Evolutionary conservation across 371 early-diverging fungal species (phyloP).

Genomic region (Lichtheimia ramosa): DNA sequence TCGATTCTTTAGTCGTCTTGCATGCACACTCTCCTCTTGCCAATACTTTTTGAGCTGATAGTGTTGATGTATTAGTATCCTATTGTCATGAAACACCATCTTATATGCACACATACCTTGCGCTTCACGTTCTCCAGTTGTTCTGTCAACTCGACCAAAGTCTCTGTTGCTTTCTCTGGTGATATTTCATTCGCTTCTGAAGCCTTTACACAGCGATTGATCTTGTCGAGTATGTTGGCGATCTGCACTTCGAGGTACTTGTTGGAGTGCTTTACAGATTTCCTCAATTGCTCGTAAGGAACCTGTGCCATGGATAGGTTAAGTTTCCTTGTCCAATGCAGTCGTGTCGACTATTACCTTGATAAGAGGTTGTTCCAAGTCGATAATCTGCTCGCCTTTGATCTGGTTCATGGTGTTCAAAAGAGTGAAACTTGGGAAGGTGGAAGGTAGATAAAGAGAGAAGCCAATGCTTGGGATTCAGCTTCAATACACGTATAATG

Average conservation of each 20-base stretch:
- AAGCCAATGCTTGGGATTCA: no score
- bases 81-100: background rate
- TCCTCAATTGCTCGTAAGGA: conserved; percentile 87
- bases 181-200: conserved; percentile 29
- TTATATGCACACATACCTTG: conserved; percentile 50
- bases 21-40: conserved; percentile 70
- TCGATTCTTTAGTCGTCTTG: conserved; percentile 69
- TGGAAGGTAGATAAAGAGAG: no score
- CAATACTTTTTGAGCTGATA: conserved; percentile 69
- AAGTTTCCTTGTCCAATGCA: background rate
- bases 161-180: conserved; percentile 48
- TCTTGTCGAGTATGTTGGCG: conserved; percentile 37
- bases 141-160: conserved; percentile 63
- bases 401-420: conserved; percentile 64
- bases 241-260: conserved; percentile 85
- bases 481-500: no score
- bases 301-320: conserved; percentile 58
- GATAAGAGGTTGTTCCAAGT: conserved; percentile 86
- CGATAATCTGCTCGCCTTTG: conserved; percentile 76
- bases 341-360: conserved; percentile 54
- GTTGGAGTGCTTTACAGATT: conserved; percentile 76
- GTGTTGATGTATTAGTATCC: background rate
- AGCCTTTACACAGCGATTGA: conserved; percentile 38
- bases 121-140: conserved; percentile 71
- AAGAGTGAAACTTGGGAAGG: no score